Conservation (phyloP, 1,284 basidiomycete species). For the Thecaphora frezii region DNA sequence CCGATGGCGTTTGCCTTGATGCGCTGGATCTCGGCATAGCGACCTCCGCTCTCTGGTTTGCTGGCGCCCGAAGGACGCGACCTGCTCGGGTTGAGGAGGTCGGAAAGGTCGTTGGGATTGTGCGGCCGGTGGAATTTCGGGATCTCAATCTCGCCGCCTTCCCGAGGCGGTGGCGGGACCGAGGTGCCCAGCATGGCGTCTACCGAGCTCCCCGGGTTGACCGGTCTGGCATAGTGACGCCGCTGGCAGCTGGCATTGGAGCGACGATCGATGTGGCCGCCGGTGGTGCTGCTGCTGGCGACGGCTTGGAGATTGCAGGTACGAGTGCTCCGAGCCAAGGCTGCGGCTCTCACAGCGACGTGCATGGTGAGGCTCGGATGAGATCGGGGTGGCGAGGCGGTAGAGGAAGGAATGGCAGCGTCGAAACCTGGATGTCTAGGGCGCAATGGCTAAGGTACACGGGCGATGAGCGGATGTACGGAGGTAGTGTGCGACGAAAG, state of each 20-base stretch:
- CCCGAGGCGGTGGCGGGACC: constrained; percentile 39
- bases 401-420: too few species aligned
- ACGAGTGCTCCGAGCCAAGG: not conserved
- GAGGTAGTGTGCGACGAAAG: too few species aligned
- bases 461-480: too few species aligned
- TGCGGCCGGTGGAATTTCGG: constrained; percentile 16
- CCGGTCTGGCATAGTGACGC: constrained; percentile 31
- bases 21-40: constrained; percentile 26
- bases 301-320: not conserved
- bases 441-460: too few species aligned
- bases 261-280: not conserved
- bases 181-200: constrained; percentile 47
- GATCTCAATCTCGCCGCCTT: constrained; percentile 10
- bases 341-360: not conserved
- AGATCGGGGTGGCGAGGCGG: too few species aligned
- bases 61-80: constrained; percentile 1
- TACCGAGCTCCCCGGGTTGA: constrained; percentile 44
- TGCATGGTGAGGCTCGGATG: not conserved
- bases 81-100: constrained; percentile 22
- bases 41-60: not conserved
- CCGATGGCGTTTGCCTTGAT: constrained; percentile 34
- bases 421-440: too few species aligned
- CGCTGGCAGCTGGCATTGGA: constrained; percentile 11
- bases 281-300: not conserved
- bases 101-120: constrained; percentile 43